These are phyloP conservation scores for Monilinia aucupariae DNA, from an alignment of 2,329 filamentous ascomycete species.

Conservation along the genomic window DNA sequence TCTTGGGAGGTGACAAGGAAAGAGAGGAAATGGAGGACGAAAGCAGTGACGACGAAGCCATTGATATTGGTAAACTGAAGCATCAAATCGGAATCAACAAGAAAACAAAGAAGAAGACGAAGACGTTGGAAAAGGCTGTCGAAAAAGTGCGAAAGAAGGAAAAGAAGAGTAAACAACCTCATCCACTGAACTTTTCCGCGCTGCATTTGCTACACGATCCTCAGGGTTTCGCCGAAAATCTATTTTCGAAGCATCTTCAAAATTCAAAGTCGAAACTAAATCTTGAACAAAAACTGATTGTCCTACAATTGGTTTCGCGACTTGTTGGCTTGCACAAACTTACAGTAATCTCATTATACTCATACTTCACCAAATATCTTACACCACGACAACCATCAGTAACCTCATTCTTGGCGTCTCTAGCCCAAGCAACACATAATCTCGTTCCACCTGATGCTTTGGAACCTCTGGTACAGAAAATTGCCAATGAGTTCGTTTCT, in stretches of 20 bases:
- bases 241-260: slow-evolving; percentile 89
- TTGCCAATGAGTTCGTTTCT: slow-evolving; percentile 96
- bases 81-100: slow-evolving; percentile 92
- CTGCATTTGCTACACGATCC: slow-evolving; percentile 91
- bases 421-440: slow-evolving; percentile 87
- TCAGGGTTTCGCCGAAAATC: slow-evolving; percentile 82
- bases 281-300: slow-evolving; percentile 82
- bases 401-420: slow-evolving; percentile 79
- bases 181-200: slow-evolving; percentile 91
- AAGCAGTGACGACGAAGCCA: slow-evolving; percentile 74
- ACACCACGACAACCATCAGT: slow-evolving; percentile 19
- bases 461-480: slow-evolving; percentile 87
- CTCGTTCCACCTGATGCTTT: slow-evolving; percentile 88
- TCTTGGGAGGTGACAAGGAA: slow-evolving; percentile 93
- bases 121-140: slow-evolving; percentile 72
- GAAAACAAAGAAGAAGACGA: slow-evolving; percentile 84
- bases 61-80: slow-evolving; percentile 74
- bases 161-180: slow-evolving; percentile 80
- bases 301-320: slow-evolving; percentile 84
- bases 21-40: slow-evolving; percentile 89
- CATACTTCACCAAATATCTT: slow-evolving; percentile 36
- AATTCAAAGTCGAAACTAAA: slow-evolving; percentile 79
- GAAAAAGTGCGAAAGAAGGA: slow-evolving; percentile 78
- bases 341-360: slow-evolving; percentile 85
- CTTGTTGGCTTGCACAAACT: slow-evolving; percentile 90